Evolutionary conservation across 345 rosid genomes (phyloP).

Genomic region (Anacardium occidentale): DNA sequence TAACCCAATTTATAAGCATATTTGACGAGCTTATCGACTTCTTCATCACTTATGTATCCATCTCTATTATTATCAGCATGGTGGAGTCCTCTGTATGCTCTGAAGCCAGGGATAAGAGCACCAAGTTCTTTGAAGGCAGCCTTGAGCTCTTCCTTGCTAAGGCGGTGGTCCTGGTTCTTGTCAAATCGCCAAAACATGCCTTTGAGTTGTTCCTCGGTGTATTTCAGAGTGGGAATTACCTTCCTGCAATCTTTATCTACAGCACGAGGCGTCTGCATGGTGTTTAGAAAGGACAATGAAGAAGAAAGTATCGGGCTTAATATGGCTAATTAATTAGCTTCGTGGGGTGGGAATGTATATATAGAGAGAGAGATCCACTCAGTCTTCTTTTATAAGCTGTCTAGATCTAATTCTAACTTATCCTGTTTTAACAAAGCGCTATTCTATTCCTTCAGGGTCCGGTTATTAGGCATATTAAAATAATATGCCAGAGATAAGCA

Average conservation of each 20-base stretch:
- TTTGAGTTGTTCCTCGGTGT: neutral
- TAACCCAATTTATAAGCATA: constrained; percentile 6
- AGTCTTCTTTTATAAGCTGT: too few relatives aligned
- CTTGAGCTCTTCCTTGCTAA: constrained; percentile 18
- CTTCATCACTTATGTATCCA: neutral
- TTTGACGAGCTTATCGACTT: constrained; percentile 1
- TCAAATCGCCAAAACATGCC: constrained; percentile 3
- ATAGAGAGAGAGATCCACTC: too few relatives aligned
- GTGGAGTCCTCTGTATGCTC: constrained; percentile 4
- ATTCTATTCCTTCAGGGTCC: too few relatives aligned
- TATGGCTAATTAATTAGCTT: too few relatives aligned
- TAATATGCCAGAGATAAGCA: too few relatives aligned
- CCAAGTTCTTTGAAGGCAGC: constrained; percentile 6
- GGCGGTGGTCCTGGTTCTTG: constrained; percentile 17
- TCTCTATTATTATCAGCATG: constrained; percentile 15
- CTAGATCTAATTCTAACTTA: too few relatives aligned
- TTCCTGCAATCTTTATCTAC: neutral
- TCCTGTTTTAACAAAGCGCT: too few relatives aligned
- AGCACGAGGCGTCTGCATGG: neutral
- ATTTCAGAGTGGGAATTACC: neutral
- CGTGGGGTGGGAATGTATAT: too few relatives aligned
- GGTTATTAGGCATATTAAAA: too few relatives aligned
- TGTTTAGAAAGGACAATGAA: too few relatives aligned
- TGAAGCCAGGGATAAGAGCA: neutral
- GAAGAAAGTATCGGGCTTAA: too few relatives aligned